These are phyloP conservation scores for Aspergillus alliaceus DNA, from an alignment of 2,329 filamentous ascomycete genomes.

Conservation along the genomic window DNA sequence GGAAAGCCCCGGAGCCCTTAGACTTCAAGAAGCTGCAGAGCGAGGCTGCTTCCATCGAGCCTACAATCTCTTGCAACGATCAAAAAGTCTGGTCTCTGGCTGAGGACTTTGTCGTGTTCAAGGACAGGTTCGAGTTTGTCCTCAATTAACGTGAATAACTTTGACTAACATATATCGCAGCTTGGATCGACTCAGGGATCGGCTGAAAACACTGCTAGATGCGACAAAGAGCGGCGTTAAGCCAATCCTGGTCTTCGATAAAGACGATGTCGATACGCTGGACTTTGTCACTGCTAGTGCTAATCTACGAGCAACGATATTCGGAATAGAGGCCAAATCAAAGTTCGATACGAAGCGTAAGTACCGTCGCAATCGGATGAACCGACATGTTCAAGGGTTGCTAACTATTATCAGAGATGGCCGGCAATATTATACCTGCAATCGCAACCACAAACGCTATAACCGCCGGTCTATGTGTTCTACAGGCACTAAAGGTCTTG, in stretches of 20 bases:
- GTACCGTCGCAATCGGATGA: conserved; percentile 17
- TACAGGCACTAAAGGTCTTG: conserved; percentile 90
- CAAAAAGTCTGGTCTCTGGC: conserved; percentile 78
- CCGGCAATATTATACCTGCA: conserved; percentile 96
- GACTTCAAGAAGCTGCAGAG: conserved; percentile 63
- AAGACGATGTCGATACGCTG: conserved; percentile 91
- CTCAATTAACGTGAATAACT: not conserved
- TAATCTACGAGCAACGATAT: conserved; percentile 85
- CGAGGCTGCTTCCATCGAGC: conserved; percentile 52
- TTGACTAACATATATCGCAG: conserved; percentile 41
- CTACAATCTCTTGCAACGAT: conserved; percentile 61
- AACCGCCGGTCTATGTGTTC: conserved; percentile 85
- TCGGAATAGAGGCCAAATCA: conserved; percentile 82
- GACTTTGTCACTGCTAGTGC: conserved; percentile 91
- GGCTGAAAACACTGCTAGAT: conserved; percentile 65
- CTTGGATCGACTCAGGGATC: conserved; percentile 71
- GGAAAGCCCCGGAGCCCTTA: conserved; percentile 71
- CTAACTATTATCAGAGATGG: conserved; percentile 68
- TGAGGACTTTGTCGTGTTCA: conserved; percentile 85
- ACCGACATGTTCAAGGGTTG: not conserved
- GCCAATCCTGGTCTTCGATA: conserved; percentile 83
- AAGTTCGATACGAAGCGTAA: conserved; percentile 89
- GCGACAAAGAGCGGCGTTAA: conserved; percentile 41
- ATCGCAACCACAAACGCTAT: conserved; percentile 98
- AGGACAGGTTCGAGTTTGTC: conserved; percentile 59